A percentile compares a stretch with the other conserved stretches of the same genome.
These are phyloP conservation scores for Hemerocallis citrina DNA, from an alignment of 106 monocot species.

Conservation along the genomic window DNA sequence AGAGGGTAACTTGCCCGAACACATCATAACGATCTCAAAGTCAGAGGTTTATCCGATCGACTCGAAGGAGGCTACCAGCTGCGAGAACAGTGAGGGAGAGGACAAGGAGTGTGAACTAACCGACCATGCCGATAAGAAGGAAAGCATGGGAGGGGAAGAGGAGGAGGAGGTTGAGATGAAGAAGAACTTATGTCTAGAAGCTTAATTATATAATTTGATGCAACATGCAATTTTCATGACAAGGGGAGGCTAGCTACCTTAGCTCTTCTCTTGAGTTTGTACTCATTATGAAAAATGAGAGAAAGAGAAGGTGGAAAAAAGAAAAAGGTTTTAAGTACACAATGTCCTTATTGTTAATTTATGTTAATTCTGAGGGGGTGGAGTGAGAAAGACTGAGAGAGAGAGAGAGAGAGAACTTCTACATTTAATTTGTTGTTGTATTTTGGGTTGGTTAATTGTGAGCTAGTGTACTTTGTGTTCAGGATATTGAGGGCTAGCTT, in stretches of 20 bases:
- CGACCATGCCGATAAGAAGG: neutral
- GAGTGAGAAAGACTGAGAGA: too few species aligned
- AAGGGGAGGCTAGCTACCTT: neutral
- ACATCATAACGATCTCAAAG: slow-evolving; percentile 2
- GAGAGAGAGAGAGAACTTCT: neutral
- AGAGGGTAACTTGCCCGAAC: slow-evolving; percentile 1
- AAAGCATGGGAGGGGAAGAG: neutral
- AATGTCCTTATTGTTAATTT: neutral
- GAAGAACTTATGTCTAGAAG: neutral
- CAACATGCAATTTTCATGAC: neutral
- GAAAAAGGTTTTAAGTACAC: too few species aligned
- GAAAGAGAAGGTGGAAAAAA: too few species aligned
- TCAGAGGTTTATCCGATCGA: slow-evolving; percentile 6
- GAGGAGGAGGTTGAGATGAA: too few species aligned
- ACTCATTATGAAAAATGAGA: neutral
- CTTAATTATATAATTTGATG: neutral
- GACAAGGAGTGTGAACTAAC: slow-evolving; percentile 5
- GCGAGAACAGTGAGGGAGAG: neutral
- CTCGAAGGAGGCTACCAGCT: neutral
- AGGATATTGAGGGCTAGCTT: slow-evolving; percentile 2
- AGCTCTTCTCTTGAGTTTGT: neutral
- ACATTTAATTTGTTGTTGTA: neutral
- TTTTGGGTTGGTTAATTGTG: too few species aligned
- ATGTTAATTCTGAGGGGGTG: neutral
- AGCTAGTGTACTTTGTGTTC: neutral